Conservation (phyloP, 2,329 filamentous ascomycete species). For the Biscogniauxia mediterranea region DNA sequence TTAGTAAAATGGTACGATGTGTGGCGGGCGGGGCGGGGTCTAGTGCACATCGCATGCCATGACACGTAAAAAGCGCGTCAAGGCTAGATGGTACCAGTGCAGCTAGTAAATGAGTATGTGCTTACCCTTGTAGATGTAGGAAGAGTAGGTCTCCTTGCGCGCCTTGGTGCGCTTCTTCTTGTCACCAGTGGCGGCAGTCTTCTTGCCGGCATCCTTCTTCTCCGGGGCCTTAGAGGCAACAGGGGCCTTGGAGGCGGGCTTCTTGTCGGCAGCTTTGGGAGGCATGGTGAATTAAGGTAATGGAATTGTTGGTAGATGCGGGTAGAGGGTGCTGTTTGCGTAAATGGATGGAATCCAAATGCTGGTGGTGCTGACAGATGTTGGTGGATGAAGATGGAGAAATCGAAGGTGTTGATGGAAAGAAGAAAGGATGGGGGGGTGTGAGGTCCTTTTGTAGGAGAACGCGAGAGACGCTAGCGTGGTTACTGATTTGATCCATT, state of each 20-base stretch:
- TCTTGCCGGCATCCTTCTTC: constrained; percentile 99
- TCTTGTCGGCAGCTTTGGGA: constrained; percentile 98
- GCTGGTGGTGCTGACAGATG: constrained; percentile 27
- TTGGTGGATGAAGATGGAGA: constrained; percentile 35
- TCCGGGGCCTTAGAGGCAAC: constrained; percentile 69
- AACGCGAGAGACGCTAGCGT: constrained; percentile 49
- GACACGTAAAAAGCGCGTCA: constrained; percentile 11
- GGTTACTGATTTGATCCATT: constrained; percentile 55
- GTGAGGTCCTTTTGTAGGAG: constrained; percentile 62
- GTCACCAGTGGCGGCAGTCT: constrained; percentile 92
- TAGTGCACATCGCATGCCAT: too few relatives aligned
- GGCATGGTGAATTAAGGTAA: constrained; percentile 68
- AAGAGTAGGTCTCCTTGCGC: constrained; percentile 99
- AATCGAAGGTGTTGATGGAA: constrained; percentile 44
- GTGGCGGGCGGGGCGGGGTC: too few relatives aligned
- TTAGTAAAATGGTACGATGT: constrained; percentile 27
- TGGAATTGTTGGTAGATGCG: constrained; percentile 15
- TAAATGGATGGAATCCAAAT: constrained; percentile 27
- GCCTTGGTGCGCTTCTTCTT: constrained; percentile 99
- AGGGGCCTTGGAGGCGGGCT: constrained; percentile 96
- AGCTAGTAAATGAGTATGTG: not conserved
- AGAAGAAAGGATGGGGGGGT: constrained; percentile 42
- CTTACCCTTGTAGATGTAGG: constrained; percentile 99
- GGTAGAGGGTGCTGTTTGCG: constrained; percentile 14
- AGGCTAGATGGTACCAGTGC: not conserved